A percentile compares a stretch with the other conserved stretches of the same genome.
These are phyloP conservation scores for Teratosphaeria pseudoeucalypti DNA, from an alignment of 2,329 filamentous ascomycete genomes.

Conservation along the genomic window DNA sequence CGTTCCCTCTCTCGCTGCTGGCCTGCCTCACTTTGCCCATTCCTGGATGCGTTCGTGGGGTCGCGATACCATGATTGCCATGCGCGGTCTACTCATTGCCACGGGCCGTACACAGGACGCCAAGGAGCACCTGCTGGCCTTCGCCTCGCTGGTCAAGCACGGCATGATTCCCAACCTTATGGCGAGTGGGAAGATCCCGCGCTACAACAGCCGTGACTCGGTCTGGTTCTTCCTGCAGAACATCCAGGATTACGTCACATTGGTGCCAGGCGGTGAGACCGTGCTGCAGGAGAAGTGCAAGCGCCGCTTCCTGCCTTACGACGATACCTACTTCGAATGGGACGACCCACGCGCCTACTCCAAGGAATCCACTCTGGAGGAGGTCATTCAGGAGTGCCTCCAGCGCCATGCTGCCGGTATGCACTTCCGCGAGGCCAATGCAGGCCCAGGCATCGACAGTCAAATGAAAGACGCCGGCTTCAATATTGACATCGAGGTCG, in stretches of 20 bases:
- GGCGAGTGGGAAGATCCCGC: slow-evolving; percentile 70
- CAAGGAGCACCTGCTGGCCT: slow-evolving; percentile 86
- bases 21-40: slow-evolving; percentile 84
- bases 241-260: slow-evolving; percentile 82
- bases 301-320: slow-evolving; percentile 83
- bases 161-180: slow-evolving; percentile 96
- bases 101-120: slow-evolving; percentile 83
- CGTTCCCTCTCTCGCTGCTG: slow-evolving; percentile 81
- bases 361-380: slow-evolving; percentile 67
- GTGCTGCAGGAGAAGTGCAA: slow-evolving; percentile 68
- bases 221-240: slow-evolving; percentile 97
- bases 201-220: slow-evolving; percentile 93
- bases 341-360: slow-evolving; percentile 82
- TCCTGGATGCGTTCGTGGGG: slow-evolving; percentile 97
- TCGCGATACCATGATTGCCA: slow-evolving; percentile 90
- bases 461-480: slow-evolving; percentile 93
- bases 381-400: slow-evolving; percentile 85
- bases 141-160: slow-evolving; percentile 92
- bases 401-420: slow-evolving; percentile 86
- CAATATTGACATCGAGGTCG: slow-evolving; percentile 79
- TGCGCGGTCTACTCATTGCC: slow-evolving; percentile 81
- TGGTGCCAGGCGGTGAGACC: slow-evolving; percentile 64
- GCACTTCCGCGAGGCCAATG: slow-evolving; percentile 89
- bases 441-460: slow-evolving; percentile 73
- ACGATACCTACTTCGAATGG: slow-evolving; percentile 84